Base-by-base conservation (phyloP, 306 rosid species). In the Senna tora region DNA sequence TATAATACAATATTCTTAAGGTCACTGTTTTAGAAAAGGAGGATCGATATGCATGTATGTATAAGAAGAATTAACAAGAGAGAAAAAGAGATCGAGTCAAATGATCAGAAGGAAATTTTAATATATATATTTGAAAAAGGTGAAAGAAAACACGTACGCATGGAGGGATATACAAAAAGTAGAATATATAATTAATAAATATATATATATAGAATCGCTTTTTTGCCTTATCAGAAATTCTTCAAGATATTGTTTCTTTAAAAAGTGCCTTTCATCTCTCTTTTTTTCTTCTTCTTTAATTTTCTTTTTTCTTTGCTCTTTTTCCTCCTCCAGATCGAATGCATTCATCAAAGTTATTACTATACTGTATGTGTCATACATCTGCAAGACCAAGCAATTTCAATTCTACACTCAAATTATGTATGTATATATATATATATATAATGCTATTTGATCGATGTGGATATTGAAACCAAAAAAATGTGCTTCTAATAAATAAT, bases 151-250 rank as follows among this genome's bases (percentile, higher is more conserved):
- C 72, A 72, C 21, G 79, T 57, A 51, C 36, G 73, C 71, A 68
- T n/a, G n/a, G n/a, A n/a, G n/a, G 77, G 77, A 65, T 63, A 49
- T 22, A 60, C 58, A 64, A 81, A 81, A 83, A 72, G 83, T 63
- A 32, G 45, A 25, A 72, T n/a, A n/a, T n/a, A n/a, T n/a, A n/a
- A n/a, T n/a, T n/a, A n/a, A n/a, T n/a, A n/a, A n/a, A n/a, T n/a
- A n/a, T n/a, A n/a, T n/a, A n/a, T n/a, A n/a, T n/a, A n/a, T 52
- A 22, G 20, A 63, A 42, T 63, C 43, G 52, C 45, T 71, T 59
- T 69, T 34, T 46, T 46, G 68, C 80, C 72, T 77, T 74, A 59
- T 77, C 75, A 75, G 65, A 74, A 74, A 33, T 19, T 36, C 17
- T 30, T 46, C 11, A 50, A 36, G 70, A 60, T 76, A 53, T 58